Conservation (phyloP, 768 basidiomycete species). For the Chalciporus sphaerocephalus region DNA sequence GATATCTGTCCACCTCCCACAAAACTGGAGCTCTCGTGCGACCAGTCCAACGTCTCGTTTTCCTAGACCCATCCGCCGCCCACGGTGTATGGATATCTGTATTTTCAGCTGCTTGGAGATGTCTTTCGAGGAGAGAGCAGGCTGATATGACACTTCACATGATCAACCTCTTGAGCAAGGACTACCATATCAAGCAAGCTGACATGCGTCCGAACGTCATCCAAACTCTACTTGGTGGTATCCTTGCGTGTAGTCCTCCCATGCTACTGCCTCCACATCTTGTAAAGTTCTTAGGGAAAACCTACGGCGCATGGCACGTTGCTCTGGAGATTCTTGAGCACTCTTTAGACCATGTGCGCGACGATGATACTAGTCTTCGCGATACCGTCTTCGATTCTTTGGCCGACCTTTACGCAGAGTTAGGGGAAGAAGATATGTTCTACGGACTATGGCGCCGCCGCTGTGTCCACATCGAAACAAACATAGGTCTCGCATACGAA, state of each 20-base stretch:
- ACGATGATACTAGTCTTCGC: slow-evolving; percentile 73
- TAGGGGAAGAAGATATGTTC: slow-evolving; percentile 95
- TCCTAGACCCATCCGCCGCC: slow-evolving; percentile 70
- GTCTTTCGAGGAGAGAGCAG: slow-evolving; percentile 84
- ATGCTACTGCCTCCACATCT: slow-evolving; percentile 92
- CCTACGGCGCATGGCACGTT: slow-evolving; percentile 94
- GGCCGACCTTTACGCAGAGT: slow-evolving; percentile 91
- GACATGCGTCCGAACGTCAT: slow-evolving; percentile 89
- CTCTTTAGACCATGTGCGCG: slow-evolving; percentile 73
- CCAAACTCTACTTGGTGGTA: slow-evolving; percentile 81
- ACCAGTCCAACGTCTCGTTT: slow-evolving; percentile 78
- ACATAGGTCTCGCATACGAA: slow-evolving; percentile 82
- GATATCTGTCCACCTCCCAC: slow-evolving; percentile 41
- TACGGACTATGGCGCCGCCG: slow-evolving; percentile 94
- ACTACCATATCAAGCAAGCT: slow-evolving; percentile 87
- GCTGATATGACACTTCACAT: slow-evolving; percentile 83
- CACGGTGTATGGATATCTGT: slow-evolving; percentile 85
- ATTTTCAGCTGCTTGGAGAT: slow-evolving; percentile 83
- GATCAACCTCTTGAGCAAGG: slow-evolving; percentile 86
- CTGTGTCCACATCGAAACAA: slow-evolving; percentile 85
- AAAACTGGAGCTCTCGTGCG: slow-evolving; percentile 55
- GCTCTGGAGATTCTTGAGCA: slow-evolving; percentile 79
- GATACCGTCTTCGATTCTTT: slow-evolving; percentile 88
- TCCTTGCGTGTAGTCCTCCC: slow-evolving; percentile 80
- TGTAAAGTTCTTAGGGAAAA: slow-evolving; percentile 93